Evolutionary conservation across 2,329 filamentous ascomycete genomes (phyloP).

Genomic region (Cytospora piceae): DNA sequence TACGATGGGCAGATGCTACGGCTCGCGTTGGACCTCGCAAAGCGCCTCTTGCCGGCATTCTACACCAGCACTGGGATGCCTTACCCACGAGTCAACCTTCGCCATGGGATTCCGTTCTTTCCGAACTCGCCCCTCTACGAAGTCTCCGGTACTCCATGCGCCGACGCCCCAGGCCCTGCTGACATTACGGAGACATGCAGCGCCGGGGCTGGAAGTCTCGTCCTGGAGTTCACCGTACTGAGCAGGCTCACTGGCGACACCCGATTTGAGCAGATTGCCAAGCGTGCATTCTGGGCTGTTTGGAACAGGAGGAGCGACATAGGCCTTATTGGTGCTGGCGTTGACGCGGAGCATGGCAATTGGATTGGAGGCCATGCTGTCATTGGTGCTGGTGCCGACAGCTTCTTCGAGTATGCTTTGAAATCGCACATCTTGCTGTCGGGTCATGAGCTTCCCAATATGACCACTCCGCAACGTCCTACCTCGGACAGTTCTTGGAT

Average conservation of each 20-base stretch:
- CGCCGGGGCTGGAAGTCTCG: slow-evolving; percentile 92
- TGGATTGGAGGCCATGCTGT: slow-evolving; percentile 92
- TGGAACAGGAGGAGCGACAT: slow-evolving; percentile 86
- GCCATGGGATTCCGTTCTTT: slow-evolving; percentile 91
- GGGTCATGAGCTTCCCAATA: slow-evolving; percentile 65
- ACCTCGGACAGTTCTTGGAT: slow-evolving; percentile 50
- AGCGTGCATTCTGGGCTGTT: slow-evolving; percentile 96
- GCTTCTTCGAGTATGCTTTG: slow-evolving; percentile 97
- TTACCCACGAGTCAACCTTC: slow-evolving; percentile 91
- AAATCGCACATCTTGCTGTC: slow-evolving; percentile 93
- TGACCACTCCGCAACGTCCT: slow-evolving; percentile 46
- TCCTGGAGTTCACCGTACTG: slow-evolving; percentile 89
- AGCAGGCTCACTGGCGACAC: slow-evolving; percentile 85
- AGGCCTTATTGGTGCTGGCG: slow-evolving; percentile 85
- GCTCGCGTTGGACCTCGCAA: slow-evolving; percentile 83
- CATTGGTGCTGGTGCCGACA: slow-evolving; percentile 95
- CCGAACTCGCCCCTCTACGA: slow-evolving; percentile 76
- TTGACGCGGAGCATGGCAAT: slow-evolving; percentile 83
- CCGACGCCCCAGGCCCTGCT: slow-evolving; percentile 44
- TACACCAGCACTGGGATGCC: slow-evolving; percentile 89
- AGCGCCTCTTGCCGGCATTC: slow-evolving; percentile 87
- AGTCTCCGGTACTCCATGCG: slow-evolving; percentile 43
- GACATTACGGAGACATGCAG: slow-evolving; percentile 97
- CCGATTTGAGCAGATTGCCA: slow-evolving; percentile 87
- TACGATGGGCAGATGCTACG: slow-evolving; percentile 91